Evolutionary conservation across 345 rosid species (phyloP), one percentile per base, ranked within the genome.

Genomic region (Brassica juncea): DNA sequence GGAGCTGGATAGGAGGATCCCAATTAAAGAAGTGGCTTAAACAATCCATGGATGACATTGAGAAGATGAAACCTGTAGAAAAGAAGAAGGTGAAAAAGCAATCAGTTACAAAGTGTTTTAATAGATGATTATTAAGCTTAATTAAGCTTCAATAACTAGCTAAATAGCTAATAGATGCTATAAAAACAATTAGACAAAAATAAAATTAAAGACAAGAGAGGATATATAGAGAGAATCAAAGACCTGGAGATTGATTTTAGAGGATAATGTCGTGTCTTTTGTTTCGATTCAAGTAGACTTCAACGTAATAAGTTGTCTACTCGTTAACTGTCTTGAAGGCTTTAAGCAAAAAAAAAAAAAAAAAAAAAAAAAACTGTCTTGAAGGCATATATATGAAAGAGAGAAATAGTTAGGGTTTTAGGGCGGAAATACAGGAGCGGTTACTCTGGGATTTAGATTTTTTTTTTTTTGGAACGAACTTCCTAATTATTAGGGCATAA

Each of bases 401-500:
- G 16, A 32, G 75, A 71, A 21, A 64, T 31, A 39, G 77, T 71
- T 78, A 66, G 60, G 77, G 81, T 78, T 78, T 55, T 63, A 52
- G 77, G 52, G 81, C 72, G 77, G 31, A 28, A 71, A 78, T 78
- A 30, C 37, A 55, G 81, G 81, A 71, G 72, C 11, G 60, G 76
- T 71, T 71, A 63, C 27, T 7, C 32, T 71, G 67, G 71, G 71
- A 37, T 71, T 52, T 64, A 71, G 66, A 55, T 19, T 71, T 39
- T 42, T 44, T 44, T 54, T 15, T 58, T 25, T 35, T 21, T 3
- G 72, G 71, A 78, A 78, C 77, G 2, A 71, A 9, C 72, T 16
- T 65, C 81, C 77, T 64, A 39, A 39, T 6, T 78, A 19, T 65
- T 72, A 65, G 81, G 81, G 63, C 59, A 30, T 49, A 4, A 2